These are phyloP conservation scores for Ceriops zippeliana DNA, from an alignment of 345 rosid genomes.

Conservation along the genomic window DNA sequence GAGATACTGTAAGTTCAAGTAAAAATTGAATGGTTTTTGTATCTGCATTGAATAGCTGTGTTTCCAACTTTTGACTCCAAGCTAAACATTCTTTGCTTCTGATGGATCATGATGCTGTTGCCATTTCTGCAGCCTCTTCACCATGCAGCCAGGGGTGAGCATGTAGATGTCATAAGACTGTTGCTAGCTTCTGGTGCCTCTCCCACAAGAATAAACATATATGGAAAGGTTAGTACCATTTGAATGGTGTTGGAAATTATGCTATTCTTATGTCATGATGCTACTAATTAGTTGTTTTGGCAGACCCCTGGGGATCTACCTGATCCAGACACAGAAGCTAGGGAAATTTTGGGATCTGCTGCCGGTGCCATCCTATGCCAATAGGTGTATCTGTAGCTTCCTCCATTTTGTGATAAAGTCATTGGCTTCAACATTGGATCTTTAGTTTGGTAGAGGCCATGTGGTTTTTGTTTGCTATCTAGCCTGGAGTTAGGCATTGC, in stretches of 20 bases:
- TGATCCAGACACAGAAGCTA: conserved; percentile 57
- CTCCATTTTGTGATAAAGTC: not conserved
- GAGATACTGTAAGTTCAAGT: conserved; percentile 67
- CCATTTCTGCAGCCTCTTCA: conserved; percentile 68
- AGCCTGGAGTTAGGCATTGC: no score
- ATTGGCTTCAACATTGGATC: not conserved
- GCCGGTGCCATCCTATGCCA: conserved; percentile 17
- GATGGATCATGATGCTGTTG: not conserved
- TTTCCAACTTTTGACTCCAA: not conserved
- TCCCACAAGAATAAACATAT: conserved; percentile 44
- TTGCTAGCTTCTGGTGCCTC: conserved; percentile 73
- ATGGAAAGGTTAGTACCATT: conserved; percentile 59
- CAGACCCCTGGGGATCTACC: conserved; percentile 66
- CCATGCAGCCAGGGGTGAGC: conserved; percentile 94
- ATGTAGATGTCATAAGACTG: conserved; percentile 57
- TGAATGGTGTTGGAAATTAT: not conserved
- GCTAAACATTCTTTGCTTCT: not conserved
- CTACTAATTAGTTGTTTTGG: conserved; percentile 24
- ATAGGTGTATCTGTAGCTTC: not conserved
- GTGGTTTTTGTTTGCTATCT: no score
- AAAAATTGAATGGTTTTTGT: not conserved
- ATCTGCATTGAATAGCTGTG: not conserved
- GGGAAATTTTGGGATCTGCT: conserved; percentile 47
- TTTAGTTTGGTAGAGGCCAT: no score
- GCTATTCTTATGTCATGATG: not conserved